Percentiles rank a stretch among this genome's conserved stretches.
phyloP scores from a whole-genome alignment of 139 green algal species.

The Trebouxia sp. region DNA sequence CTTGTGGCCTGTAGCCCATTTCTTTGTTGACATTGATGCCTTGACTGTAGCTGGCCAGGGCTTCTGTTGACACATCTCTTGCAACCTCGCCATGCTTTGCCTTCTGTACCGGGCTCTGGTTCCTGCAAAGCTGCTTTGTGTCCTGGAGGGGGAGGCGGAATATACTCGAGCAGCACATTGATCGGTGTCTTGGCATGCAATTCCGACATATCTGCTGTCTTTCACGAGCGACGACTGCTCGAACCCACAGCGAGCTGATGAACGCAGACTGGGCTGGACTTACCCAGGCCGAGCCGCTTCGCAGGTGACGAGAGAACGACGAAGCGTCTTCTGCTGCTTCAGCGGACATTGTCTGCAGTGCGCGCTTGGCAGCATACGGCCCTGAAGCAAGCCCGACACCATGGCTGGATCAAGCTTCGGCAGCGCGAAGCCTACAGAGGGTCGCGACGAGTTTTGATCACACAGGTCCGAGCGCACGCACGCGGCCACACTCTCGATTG shows the following conservation, averaged over 20 bases:
- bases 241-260: too few species aligned
- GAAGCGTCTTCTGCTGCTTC: neutral
- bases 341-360: too few species aligned
- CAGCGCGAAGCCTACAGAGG: neutral
- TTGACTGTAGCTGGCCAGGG: conserved; percentile 9
- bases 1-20: neutral
- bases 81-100: neutral
- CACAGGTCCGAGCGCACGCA: too few species aligned
- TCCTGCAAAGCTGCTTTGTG: neutral
- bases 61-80: neutral
- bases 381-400: conserved; percentile 19
- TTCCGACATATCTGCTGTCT: too few species aligned
- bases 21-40: neutral
- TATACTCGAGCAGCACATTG: too few species aligned
- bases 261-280: too few species aligned
- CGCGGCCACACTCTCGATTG: too few species aligned
- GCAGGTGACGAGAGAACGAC: neutral
- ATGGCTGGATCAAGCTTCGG: conserved; percentile 19
- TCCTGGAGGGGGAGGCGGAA: too few species aligned
- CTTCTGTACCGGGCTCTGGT: neutral
- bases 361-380: neutral
- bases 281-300: neutral
- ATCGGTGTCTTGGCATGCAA: too few species aligned
- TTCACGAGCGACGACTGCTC: too few species aligned
- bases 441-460: too few species aligned